Evolutionary conservation across 306 rosid genomes (phyloP).

Genomic region (Acacia acuminata): DNA sequence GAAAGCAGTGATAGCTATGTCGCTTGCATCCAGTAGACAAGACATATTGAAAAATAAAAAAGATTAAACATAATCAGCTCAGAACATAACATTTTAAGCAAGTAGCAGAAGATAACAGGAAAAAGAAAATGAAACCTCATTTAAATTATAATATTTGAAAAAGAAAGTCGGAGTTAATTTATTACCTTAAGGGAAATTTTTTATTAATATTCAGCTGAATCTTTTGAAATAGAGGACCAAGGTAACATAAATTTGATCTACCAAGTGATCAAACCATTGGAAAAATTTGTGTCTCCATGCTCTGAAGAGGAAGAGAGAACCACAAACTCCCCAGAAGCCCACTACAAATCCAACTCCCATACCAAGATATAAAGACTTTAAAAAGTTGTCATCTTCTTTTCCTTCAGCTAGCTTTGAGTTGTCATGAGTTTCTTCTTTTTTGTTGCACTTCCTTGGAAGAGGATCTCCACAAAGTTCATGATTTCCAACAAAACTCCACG

Average conservation of each 20-base stretch:
- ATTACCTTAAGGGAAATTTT: too few relatives aligned
- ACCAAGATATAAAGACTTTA: background rate
- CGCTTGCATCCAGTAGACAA: background rate
- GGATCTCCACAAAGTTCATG: background rate
- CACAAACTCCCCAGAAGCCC: background rate
- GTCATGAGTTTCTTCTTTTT: background rate
- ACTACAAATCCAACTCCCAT: background rate
- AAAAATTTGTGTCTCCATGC: too few relatives aligned
- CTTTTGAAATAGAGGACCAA: too few relatives aligned
- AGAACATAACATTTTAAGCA: background rate
- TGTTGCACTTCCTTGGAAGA: background rate
- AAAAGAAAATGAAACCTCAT: too few relatives aligned
- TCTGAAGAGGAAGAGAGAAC: background rate
- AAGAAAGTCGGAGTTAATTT: too few relatives aligned
- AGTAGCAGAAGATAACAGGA: background rate
- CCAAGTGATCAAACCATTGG: too few relatives aligned
- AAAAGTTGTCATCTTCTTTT: background rate
- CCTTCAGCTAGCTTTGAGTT: background rate
- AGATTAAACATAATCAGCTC: background rate
- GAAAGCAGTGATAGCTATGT: background rate
- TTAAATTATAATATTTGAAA: too few relatives aligned
- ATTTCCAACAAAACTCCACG: background rate
- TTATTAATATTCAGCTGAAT: too few relatives aligned
- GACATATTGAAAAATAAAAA: background rate
- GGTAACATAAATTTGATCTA: too few relatives aligned